phyloP scores from a whole-genome alignment of 306 rosid species.

The Notholithocarpus densiflorus region DNA sequence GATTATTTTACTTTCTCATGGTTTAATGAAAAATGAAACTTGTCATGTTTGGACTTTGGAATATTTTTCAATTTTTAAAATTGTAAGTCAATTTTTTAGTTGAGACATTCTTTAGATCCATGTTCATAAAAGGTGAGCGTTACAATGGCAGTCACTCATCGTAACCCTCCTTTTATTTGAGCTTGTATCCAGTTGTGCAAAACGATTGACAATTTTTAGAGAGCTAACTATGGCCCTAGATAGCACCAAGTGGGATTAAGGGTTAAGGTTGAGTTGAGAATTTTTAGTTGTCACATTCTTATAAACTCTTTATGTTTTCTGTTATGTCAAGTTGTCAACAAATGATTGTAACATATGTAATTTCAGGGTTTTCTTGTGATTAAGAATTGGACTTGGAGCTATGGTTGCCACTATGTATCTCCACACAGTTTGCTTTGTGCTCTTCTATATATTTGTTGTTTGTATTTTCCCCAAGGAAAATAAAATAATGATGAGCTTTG shows the following conservation, averaged over 20 bases:
- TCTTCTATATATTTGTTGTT: neutral
- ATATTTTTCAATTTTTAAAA: neutral
- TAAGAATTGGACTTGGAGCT: conserved; percentile 9
- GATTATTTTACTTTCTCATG: neutral
- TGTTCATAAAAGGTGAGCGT: neutral
- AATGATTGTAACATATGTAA: neutral
- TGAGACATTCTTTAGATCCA: neutral
- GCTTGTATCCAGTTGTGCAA: neutral
- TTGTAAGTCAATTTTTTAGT: neutral
- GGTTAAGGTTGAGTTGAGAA: neutral
- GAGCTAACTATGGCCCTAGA: neutral
- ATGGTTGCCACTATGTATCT: neutral
- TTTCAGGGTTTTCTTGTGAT: neutral
- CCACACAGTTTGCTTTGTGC: neutral
- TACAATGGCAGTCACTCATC: neutral
- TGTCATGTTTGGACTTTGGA: neutral
- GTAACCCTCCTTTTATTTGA: neutral
- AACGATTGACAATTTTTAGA: neutral
- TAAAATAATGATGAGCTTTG: neutral
- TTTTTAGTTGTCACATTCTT: neutral
- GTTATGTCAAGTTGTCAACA: neutral
- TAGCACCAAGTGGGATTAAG: neutral
- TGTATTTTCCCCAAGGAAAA: neutral
- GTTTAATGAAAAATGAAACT: conserved; percentile 1
- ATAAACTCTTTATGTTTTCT: neutral